Percentiles rank a stretch among this genome's conserved stretches.
phyloP scores from a whole-genome alignment of 768 basidiomycete genomes.

The Fistulinella prunicolor region DNA sequence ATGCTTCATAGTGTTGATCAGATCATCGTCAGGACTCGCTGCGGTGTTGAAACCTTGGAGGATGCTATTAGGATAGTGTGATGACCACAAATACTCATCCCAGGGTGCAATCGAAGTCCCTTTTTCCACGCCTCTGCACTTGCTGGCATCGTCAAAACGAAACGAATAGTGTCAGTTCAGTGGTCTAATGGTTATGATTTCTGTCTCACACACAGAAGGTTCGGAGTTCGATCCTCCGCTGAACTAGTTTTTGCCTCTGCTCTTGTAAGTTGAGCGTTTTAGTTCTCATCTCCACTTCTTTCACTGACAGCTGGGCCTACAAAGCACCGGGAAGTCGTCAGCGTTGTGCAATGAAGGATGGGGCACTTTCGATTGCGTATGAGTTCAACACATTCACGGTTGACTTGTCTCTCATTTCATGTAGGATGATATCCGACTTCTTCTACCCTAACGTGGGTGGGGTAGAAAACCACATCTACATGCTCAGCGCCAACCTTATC shows the following conservation, averaged over 20 bases:
- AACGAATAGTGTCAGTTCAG: conserved; percentile 26
- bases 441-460: conserved; percentile 94
- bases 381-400: neutral
- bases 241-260: conserved; percentile 25
- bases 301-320: neutral
- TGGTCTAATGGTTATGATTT: conserved; percentile 39
- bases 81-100: no score
- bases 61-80: no score
- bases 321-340: neutral
- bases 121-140: no score
- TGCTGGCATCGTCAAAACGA: no score
- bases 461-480: conserved; percentile 95
- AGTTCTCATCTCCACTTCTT: neutral
- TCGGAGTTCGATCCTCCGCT: conserved; percentile 38
- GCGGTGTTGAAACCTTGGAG: no score
- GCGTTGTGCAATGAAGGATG: conserved; percentile 25
- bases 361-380: conserved; percentile 29
- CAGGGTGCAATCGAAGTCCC: no score
- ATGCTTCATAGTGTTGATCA: no score
- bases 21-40: no score
- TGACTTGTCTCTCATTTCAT: neutral
- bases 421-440: conserved; percentile 94
- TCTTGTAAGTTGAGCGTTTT: neutral
- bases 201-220: conserved; percentile 39
- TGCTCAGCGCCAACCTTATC: conserved; percentile 81